Conservation (phyloP, 2,329 filamentous ascomycete species). For the Cryphonectria radicalis region DNA sequence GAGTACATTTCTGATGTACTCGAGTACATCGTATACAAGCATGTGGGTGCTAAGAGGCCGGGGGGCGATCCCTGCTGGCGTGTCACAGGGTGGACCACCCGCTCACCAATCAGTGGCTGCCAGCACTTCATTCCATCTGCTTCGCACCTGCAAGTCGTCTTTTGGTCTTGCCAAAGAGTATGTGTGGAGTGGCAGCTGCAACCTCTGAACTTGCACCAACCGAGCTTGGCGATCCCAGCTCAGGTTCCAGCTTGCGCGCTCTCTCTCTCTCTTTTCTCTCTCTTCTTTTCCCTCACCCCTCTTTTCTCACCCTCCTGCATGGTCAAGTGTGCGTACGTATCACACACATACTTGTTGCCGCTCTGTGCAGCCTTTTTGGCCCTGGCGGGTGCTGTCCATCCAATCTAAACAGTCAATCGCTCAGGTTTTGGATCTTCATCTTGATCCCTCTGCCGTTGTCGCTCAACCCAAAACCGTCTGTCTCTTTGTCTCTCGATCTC, state of each 20-base stretch:
- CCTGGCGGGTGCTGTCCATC: not conserved
- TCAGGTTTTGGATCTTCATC: slow-evolving; percentile 1
- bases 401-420: not conserved
- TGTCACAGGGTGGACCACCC: slow-evolving; percentile 14
- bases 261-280: not conserved
- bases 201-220: slow-evolving; percentile 12
- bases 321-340: not conserved
- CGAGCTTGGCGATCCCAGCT: slow-evolving; percentile 15
- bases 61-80: slow-evolving; percentile 15
- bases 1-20: no score
- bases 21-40: not conserved
- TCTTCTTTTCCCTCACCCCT: not conserved
- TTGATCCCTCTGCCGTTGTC: not conserved
- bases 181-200: slow-evolving; percentile 4
- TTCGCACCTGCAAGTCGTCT: not conserved
- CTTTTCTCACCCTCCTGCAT: not conserved
- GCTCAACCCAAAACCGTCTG: not conserved
- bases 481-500: not conserved
- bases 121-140: slow-evolving; percentile 11
- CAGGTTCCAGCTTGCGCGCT: slow-evolving; percentile 16
- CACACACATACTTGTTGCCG: no score
- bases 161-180: not conserved
- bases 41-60: not conserved
- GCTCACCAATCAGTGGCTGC: slow-evolving; percentile 19
- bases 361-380: not conserved